Base-by-base conservation (phyloP, 177 flowering plant species). In the Vitis hybrid region DNA sequence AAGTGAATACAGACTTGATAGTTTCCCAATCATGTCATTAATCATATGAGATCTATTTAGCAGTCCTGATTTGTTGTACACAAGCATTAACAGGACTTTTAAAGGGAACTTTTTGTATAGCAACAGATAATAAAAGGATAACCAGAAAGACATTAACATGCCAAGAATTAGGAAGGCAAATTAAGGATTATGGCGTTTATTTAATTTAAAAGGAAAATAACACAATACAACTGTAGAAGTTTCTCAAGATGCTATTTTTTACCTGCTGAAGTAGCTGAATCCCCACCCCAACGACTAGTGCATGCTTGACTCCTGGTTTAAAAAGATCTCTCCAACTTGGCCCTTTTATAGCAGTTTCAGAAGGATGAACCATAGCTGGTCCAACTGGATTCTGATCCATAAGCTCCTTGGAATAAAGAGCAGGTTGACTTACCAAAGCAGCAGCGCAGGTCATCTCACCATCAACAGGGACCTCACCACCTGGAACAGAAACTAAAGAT, bases 251-350 rank as follows among this genome's bases (percentile, higher is more conserved):
- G 54, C 6, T 24, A 17, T 54, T 13, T 9, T 10, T 56, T 74
- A 91, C 98, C 98, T 93, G 98, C 81, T 93, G 94, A 81, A 93
- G 91, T 56, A 90, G 81, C 72, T 93, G 98, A 77, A 93, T 82
- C 55, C 92, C 95, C 15, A 93, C 79, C 17, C 97, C 98, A 55
- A 93, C 90, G 46, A 83, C 5, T 70, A 93, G 74, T 40, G 98
- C 98, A 70, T 78, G 92, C 77, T 85, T 90, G 64, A 93, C 95
- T 70, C 98, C 98, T 2, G 97, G 92, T 71, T 91, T 88, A 66
- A 82, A 80, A 62, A 93, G 90, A 67, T 81, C 90, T 17, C 40
- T 62, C 92, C 93, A 90, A 67, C 75, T 81, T 52, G 91, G 84
- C 11, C 87, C 86, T 75, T 79, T 76, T 1, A 61, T 13, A 35